Percentiles rank a stretch among this genome's conserved stretches.
These are phyloP conservation scores for Puya raimondii DNA, from an alignment of 176 grass and related monocot species.

Conservation along the genomic window DNA sequence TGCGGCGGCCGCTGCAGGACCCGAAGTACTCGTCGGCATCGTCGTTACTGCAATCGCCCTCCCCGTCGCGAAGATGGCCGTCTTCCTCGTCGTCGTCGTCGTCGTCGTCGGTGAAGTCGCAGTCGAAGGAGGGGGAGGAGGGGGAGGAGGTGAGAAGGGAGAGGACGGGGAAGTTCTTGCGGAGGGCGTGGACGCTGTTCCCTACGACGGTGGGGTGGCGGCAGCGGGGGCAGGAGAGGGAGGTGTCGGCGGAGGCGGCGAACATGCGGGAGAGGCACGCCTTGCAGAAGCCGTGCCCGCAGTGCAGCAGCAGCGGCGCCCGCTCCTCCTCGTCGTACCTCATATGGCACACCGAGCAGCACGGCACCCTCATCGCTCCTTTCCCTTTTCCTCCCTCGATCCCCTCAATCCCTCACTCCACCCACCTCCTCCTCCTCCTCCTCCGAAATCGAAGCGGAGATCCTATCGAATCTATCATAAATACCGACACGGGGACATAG, in stretches of 20 bases:
- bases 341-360: slow-evolving; percentile 80
- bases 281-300: slow-evolving; percentile 97
- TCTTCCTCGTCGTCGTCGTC: slow-evolving; percentile 11
- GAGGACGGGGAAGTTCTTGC: slow-evolving; percentile 90
- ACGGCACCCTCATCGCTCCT: slow-evolving; percentile 62
- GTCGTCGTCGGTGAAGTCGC: slow-evolving; percentile 28
- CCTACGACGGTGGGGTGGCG: slow-evolving; percentile 85
- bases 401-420: not conserved
- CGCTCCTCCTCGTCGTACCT: slow-evolving; percentile 94
- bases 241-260: slow-evolving; percentile 40
- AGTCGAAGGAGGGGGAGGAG: slow-evolving; percentile 67
- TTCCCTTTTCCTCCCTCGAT: not conserved
- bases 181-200: slow-evolving; percentile 78
- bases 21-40: slow-evolving; percentile 61
- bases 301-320: slow-evolving; percentile 79
- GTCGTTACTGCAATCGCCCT: slow-evolving; percentile 8
- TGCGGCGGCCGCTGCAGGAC: slow-evolving; percentile 6
- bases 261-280: slow-evolving; percentile 87
- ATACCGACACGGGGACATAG: no score
- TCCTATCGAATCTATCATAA: not conserved
- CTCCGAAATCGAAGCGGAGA: not conserved
- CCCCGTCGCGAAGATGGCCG: slow-evolving; percentile 29
- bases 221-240: slow-evolving; percentile 72
- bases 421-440: no score
- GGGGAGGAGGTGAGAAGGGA: slow-evolving; percentile 62